Base-by-base conservation (phyloP, 345 rosid species). In the Lumnitzera racemosa region DNA sequence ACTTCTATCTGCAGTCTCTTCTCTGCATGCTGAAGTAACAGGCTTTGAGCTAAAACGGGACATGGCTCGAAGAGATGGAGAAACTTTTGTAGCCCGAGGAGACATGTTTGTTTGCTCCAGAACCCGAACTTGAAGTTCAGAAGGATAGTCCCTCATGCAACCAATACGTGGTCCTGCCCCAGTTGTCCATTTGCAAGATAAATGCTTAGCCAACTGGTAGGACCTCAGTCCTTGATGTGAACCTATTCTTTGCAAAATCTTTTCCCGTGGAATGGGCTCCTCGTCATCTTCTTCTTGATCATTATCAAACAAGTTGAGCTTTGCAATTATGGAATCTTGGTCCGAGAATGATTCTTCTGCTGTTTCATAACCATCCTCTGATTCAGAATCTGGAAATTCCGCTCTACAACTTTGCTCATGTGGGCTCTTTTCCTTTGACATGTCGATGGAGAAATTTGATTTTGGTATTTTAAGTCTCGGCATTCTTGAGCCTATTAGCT, bases 101-200 rank as follows among this genome's bases (percentile, higher is more conserved):
- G 96, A 84, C 83, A 90, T 69, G 24, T 83, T 64, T 46, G 85
- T 86, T 31, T 76, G 78, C 77, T 94, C 97, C 51, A 94, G 70
- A 61, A 86, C 89, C 65, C 68, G 65, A 51, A 76, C 71, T 29
- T 82, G 95, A 59, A 94, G 91, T 73, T 94, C 96, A 5, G 83
- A 56, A 12, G 97, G 99, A 61, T 90, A 94, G 56, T 94, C 99
- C 71, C 91, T 86, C 95, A 94, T 86, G 76, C 97, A 88, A 43
- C 99, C 87, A 46, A 94, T 94, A 49, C 99, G 71, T 2, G 99
- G 95, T 5, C 99, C 99, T 2, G 89, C 99, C 11, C 99, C 97
- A 0, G 97, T 90, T 0, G 85, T 82, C 99, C 99, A 94, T 71
- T 67, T 84, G 3, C 83, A 80, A n/a, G 80, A 79, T 56, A 94